Base-by-base conservation (phyloP, 2,329 filamentous ascomycete genomes). In the Neofusicoccum sp. region DNA sequence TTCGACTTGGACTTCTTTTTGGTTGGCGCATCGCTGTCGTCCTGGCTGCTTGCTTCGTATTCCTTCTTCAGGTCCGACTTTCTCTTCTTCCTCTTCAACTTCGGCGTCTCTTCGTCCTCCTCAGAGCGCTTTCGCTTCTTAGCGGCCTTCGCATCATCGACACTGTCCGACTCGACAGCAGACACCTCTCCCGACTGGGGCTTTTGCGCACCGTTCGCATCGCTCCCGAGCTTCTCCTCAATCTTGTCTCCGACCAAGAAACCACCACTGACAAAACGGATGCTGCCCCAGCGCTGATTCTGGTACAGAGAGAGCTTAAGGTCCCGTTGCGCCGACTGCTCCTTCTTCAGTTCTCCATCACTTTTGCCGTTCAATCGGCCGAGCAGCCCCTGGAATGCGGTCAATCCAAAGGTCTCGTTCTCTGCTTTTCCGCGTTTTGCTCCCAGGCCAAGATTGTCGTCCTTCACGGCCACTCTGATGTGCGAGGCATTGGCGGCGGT, bases 221-320 rank as follows among this genome's bases (percentile, higher is more conserved):
- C 38, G 5, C 33, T 8, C 63, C 86, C 65, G 60, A 34, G 6
- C n/a, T 48, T 31, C 4, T 69, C 71, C 65, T 82, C 76, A 61
- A 82, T 78, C 69, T 83, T 82, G 63, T 86, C 84, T 11, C 85
- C 85, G 4, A 84, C 80, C 64, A 89, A 70, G 61, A 92, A 83
- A 0, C 93, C 95, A n/a, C 91, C 95, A 62, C 82, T 86, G 26
- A 99, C 88, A 74, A 99, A 99, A 51, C 87, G 85, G 81, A 96
- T 45, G 33, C 90, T 81, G 0, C 92, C 92, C 78, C 87, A 93
- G 74, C 87, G 90, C 68, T 84, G 82, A 66, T 89, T 86, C 59
- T 90, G 83, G 71, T 92, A 96, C 47, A 87, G 79, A 64, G 86
- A 86, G 69, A 90, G 83, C 78, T 89, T 89, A 43, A 89, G 77